Evolutionary conservation across 2,329 filamentous ascomycete species (phyloP).

Genomic region (Fusarium agapanthi): DNA sequence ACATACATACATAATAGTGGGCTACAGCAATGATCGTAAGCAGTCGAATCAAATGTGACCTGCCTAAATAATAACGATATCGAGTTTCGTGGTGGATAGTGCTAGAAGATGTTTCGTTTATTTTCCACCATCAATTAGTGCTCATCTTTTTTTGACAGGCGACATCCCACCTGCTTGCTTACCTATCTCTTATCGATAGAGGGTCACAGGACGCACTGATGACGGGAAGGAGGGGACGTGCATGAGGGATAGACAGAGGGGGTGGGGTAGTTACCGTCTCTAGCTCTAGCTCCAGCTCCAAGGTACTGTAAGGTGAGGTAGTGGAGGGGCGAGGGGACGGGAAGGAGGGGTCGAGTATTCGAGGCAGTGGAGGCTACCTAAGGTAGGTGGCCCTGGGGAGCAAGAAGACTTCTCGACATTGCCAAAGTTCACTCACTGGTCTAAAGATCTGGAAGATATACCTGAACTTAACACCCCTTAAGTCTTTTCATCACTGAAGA

Average conservation of each 20-base stretch:
- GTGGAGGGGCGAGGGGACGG: slow-evolving; percentile 1
- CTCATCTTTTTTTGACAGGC: slow-evolving; percentile 14
- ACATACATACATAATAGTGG: not conserved
- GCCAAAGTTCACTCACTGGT: not conserved
- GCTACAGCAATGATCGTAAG: not conserved
- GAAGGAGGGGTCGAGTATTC: slow-evolving; percentile 2
- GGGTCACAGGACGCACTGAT: slow-evolving; percentile 32
- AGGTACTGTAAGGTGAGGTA: not conserved
- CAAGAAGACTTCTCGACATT: not conserved
- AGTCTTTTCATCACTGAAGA: not conserved
- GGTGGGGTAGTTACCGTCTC: slow-evolving; percentile 20
- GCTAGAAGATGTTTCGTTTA: not conserved
- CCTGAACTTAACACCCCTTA: not conserved
- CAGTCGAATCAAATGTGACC: not conserved
- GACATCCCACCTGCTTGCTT: not conserved
- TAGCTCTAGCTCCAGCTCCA: not conserved
- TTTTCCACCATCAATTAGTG: not conserved
- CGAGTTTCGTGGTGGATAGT: not conserved
- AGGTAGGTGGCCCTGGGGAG: not conserved
- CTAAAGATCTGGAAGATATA: not conserved
- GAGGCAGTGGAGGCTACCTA: not conserved
- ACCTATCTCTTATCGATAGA: slow-evolving; percentile 31
- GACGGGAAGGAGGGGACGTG: slow-evolving; percentile 32
- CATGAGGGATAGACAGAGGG: slow-evolving; percentile 18
- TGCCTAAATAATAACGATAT: not conserved